Conservation (phyloP, 169 alveolate species). For the Plasmodium adleri region DNA sequence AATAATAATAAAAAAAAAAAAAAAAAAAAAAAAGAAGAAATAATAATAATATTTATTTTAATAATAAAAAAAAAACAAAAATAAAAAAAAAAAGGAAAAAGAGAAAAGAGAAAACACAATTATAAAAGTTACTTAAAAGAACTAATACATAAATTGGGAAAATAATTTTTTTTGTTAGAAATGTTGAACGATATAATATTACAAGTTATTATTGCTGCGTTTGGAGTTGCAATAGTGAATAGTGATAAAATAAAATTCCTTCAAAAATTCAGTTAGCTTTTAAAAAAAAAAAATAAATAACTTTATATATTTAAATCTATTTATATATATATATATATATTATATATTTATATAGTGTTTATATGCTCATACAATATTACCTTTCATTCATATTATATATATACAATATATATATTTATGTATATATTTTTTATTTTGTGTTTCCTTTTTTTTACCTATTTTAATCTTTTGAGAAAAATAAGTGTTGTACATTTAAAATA, state of each 20-base stretch:
- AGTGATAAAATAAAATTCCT: conserved; percentile 68
- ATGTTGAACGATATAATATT: conserved; percentile 71
- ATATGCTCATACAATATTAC: background rate
- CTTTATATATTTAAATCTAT: background rate
- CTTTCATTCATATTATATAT: background rate
- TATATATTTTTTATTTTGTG: background rate
- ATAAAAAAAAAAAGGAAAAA: background rate
- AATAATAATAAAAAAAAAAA: too few species aligned
- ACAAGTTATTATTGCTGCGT: conserved; percentile 60
- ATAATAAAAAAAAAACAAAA: background rate
- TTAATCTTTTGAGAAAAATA: too few species aligned
- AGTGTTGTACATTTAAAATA: too few species aligned
- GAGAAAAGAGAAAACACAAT: background rate
- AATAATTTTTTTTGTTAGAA: conserved; percentile 33
- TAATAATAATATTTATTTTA: too few species aligned
- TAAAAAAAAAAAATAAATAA: background rate
- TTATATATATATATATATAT: background rate
- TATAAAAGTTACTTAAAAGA: background rate
- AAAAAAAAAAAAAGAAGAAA: too few species aligned
- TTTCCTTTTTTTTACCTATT: too few species aligned
- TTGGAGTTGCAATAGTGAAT: conserved; percentile 71
- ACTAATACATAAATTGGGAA: background rate
- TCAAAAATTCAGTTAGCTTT: conserved; percentile 61
- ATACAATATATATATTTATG: background rate
- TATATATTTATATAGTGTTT: background rate